Evolutionary conservation across 129 eudicot genomes (phyloP), one percentile per base, ranked within the genome.

Genomic region (Pulicaria dysenterica): DNA sequence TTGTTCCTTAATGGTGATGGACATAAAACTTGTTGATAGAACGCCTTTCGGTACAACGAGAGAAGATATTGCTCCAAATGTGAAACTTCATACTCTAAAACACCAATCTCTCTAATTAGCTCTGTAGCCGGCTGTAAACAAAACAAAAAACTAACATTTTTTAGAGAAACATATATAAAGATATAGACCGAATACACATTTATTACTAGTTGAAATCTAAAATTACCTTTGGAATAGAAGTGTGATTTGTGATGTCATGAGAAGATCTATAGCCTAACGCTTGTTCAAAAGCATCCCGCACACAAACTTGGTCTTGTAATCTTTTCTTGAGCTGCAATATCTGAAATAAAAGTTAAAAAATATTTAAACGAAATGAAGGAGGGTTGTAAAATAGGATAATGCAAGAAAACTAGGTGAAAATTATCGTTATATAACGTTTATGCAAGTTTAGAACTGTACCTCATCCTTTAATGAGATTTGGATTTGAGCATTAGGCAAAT

Each of bases 31-130:
- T 82, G 88, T 76, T 85, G 89, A 82, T 85, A 89, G 76, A 85
- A 91, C 58, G 95, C 88, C 77, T 88, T 84, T 50, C 95, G 82
- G 76, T 91, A 91, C 19, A 88, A 72, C 3, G 97, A 88, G 66
- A 91, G 92, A 86, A 91, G 97, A 78, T 91, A 82, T 42, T 86
- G 97, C 80, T 91, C 97, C 88, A 91, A 80, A 76, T 88, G 88
- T 69, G 80, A 78, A 51, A 91, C 97, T 84, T 91, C 95, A 40
- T 83, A 75, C 83, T 91, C 95, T 77, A 91, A 64, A 14, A 88
- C 85, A 13, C 95, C 79, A 51, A 91, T 91, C 78, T 91, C 95
- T 80, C 72, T 83, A n/a, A 91, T 85, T 58, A 91, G 78, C 75
- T 88, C 90, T 43, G 85, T 84, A 17, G 96, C 89, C n/a, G 96